Percentiles rank a stretch among this genome's conserved stretches.
Evolutionary conservation across 805 yeast genomes (phyloP).

Genomic region (Candida patagonica): DNA sequence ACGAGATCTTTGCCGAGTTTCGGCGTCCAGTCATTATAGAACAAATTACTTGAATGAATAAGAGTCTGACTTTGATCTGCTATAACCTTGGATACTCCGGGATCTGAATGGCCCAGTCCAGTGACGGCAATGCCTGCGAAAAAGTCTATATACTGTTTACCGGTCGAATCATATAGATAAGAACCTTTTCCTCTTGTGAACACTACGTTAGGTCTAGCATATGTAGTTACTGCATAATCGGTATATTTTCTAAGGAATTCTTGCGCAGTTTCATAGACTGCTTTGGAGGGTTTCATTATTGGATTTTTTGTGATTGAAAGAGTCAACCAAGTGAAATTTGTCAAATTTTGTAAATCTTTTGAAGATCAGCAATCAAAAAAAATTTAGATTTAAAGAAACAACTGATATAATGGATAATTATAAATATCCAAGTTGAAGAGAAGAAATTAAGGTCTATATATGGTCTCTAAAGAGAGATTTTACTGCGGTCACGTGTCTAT

Average conservation of each 20-base stretch:
- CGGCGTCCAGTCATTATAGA: constrained; percentile 77
- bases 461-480: too few relatives aligned
- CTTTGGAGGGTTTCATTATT: not conserved
- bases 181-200: constrained; percentile 76
- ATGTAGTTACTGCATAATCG: constrained; percentile 28
- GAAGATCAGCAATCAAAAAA: too few relatives aligned
- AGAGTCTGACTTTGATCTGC: constrained; percentile 62
- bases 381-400: too few relatives aligned
- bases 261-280: not conserved
- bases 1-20: constrained; percentile 66
- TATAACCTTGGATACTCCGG: constrained; percentile 61
- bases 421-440: too few relatives aligned
- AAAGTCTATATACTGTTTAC: constrained; percentile 72
- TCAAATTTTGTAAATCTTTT: too few relatives aligned
- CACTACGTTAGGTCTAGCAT: constrained; percentile 43
- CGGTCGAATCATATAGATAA: constrained; percentile 71
- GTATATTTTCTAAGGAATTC: constrained; percentile 6
- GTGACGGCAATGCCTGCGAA: constrained; percentile 97
- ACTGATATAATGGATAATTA: too few relatives aligned
- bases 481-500: too few relatives aligned
- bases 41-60: constrained; percentile 79
- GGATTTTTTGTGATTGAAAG: too few relatives aligned
- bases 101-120: constrained; percentile 81
- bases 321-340: too few relatives aligned
- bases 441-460: too few relatives aligned